These are phyloP conservation scores for Botrytis cinerea DNA, from an alignment of 2,329 filamentous ascomycete genomes.

Conservation along the genomic window DNA sequence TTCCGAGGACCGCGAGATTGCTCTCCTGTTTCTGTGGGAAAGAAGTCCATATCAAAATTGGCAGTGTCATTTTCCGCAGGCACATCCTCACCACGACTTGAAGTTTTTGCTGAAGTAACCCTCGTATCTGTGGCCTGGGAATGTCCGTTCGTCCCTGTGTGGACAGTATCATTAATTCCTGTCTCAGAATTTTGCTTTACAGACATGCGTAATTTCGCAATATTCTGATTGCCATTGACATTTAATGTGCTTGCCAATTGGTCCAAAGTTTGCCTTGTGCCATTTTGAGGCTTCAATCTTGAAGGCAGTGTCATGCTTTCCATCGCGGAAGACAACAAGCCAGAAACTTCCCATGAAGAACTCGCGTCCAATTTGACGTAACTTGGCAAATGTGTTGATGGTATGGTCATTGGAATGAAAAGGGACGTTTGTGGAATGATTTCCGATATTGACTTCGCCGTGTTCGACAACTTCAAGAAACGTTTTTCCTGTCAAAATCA, in stretches of 20 bases:
- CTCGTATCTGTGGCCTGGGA: conserved; percentile 37
- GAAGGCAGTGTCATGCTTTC: conserved; percentile 80
- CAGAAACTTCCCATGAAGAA: conserved; percentile 80
- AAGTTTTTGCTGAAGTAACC: conserved; percentile 31
- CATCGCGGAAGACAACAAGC: conserved; percentile 71
- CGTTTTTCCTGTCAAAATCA: conserved; percentile 55
- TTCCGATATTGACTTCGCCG: conserved; percentile 69
- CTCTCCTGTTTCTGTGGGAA: conserved; percentile 35
- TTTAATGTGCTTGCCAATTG: conserved; percentile 69
- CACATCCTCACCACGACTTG: conserved; percentile 32
- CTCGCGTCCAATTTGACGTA: conserved; percentile 60
- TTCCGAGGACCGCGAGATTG: conserved; percentile 37
- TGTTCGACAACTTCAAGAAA: conserved; percentile 68
- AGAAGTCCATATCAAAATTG: conserved; percentile 44
- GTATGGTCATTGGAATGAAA: conserved; percentile 72
- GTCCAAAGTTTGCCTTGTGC: conserved; percentile 53
- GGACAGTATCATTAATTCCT: background rate
- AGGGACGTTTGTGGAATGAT: conserved; percentile 73
- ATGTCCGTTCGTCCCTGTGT: conserved; percentile 29
- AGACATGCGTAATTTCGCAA: conserved; percentile 73
- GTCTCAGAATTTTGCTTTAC: conserved; percentile 32
- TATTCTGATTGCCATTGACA: conserved; percentile 73
- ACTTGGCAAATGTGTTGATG: conserved; percentile 56
- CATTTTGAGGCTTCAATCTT: conserved; percentile 57
- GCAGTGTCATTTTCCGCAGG: conserved; percentile 39